Base-by-base conservation (phyloP, 495 filamentous ascomycete genomes). In the Hapsidospora chrysogenum region DNA sequence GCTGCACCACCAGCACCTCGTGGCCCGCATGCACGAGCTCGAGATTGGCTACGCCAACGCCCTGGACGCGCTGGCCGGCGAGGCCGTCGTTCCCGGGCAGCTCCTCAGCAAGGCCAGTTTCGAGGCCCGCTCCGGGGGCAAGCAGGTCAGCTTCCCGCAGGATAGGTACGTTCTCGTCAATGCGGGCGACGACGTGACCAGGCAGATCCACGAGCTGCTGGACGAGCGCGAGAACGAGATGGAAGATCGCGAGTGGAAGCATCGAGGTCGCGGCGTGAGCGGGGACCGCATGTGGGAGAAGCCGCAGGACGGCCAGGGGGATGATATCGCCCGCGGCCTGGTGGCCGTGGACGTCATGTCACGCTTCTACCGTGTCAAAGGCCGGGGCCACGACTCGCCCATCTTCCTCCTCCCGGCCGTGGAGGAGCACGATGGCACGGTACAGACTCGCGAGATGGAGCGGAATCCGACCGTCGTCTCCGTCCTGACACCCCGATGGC, bases 101-200 rank as follows among this genome's bases (percentile, higher is more conserved):
- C 31, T 49, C 20, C 40, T 62, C 14, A 39, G 47, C 17, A 10
- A 27, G 2, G 36, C 52, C 0, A 60, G 61, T 0, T 52, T 61
- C 0, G 54, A 60, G 14, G 59, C 44, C 9, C 50, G 54, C 4
- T 39, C 42, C 2, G 28, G 17, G 9, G 61, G 57, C 0, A 45
- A 59, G 34, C 51, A 54, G 28, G 41, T 64, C 18, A 54, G 56
- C 5, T 63, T 53, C 36, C 61, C 62, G 3, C 66, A 72, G 47
- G 65, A 68, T 42, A 48, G 56, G 17, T 72, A 53, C 45, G 47
- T 72, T n/a, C 47, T 72, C 4, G 63, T 51, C 23, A 69, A 70
- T 39, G 50, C 58, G 0, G 64, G 64, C 7, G 60, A 63, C 26
- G 65, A 67, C 37, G 48, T 68, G 2, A 62, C 56, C 22, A 36